These are phyloP conservation scores for Candida buenavistaensis DNA, from an alignment of 1,139 yeast species.

Conservation along the genomic window DNA sequence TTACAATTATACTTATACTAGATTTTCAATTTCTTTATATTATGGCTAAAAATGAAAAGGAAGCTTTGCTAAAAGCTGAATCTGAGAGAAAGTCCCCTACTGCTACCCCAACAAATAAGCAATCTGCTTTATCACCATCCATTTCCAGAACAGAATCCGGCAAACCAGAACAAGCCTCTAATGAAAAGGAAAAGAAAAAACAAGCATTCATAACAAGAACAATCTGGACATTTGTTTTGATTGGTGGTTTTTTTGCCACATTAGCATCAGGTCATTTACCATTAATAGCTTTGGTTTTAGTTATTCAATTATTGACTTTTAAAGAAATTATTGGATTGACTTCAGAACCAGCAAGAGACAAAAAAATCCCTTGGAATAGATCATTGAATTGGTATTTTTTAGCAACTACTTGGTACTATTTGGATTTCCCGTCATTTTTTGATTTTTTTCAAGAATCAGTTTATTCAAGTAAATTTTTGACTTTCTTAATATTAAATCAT, in stretches of 20 bases:
- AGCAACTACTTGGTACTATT: constrained; percentile 78
- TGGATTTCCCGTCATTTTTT: constrained; percentile 84
- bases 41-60: constrained; percentile 5
- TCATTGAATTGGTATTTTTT: constrained; percentile 89
- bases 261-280: constrained; percentile 88
- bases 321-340: constrained; percentile 90
- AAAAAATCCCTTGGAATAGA: constrained; percentile 77
- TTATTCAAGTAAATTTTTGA: constrained; percentile 44
- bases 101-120: neutral
- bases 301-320: constrained; percentile 80
- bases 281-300: constrained; percentile 67
- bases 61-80: neutral
- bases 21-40: neutral
- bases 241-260: constrained; percentile 65
- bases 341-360: constrained; percentile 79
- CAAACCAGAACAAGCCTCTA: constrained; percentile 10
- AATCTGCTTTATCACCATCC: constrained; percentile 1
- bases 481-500: constrained; percentile 62
- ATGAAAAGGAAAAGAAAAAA: constrained; percentile 58
- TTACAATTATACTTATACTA: no score
- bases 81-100: neutral
- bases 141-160: constrained; percentile 1
- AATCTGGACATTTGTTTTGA: constrained; percentile 95
- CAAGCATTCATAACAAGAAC: constrained; percentile 87
- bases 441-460: constrained; percentile 52